Conservation (phyloP, 805 yeast species). For the Naumovozyma castellii region DNA sequence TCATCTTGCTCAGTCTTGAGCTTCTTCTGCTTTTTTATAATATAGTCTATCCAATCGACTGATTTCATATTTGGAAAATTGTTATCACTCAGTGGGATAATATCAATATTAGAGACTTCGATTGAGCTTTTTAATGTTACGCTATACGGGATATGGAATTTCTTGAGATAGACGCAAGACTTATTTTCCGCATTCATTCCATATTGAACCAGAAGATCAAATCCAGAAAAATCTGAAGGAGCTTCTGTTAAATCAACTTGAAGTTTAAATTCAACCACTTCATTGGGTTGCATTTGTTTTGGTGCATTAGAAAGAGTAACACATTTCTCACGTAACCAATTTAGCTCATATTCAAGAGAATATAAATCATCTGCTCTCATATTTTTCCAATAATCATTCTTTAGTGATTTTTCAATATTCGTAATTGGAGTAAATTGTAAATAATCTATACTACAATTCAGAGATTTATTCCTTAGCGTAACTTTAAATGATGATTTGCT, state of each 20-base stretch:
- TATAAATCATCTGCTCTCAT: constrained; percentile 22
- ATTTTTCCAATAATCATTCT: constrained; percentile 24
- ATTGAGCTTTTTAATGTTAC: constrained; percentile 44
- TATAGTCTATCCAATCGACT: constrained; percentile 25
- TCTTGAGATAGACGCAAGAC: constrained; percentile 16
- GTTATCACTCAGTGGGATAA: constrained; percentile 45
- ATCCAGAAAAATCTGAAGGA: constrained; percentile 16
- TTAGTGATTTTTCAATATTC: constrained; percentile 18
- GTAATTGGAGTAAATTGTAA: constrained; percentile 16
- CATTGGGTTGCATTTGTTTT: constrained; percentile 16
- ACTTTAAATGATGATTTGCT: constrained; percentile 16
- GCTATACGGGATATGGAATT: constrained; percentile 19
- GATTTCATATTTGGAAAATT: constrained; percentile 14
- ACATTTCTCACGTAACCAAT: constrained; percentile 16
- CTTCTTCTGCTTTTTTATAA: constrained; percentile 4
- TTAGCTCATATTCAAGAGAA: constrained; percentile 19
- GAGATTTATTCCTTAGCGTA: constrained; percentile 21
- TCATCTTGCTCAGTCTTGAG: constrained; percentile 9
- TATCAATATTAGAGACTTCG: constrained; percentile 61
- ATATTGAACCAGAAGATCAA: constrained; percentile 21
- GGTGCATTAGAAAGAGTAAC: constrained; percentile 15
- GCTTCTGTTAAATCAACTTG: constrained; percentile 18
- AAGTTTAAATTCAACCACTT: constrained; percentile 14
- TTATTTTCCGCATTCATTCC: constrained; percentile 17
- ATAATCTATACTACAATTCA: constrained; percentile 19